phyloP scores from a whole-genome alignment of 208 protist species.

The Herpetomonas tarakana region DNA sequence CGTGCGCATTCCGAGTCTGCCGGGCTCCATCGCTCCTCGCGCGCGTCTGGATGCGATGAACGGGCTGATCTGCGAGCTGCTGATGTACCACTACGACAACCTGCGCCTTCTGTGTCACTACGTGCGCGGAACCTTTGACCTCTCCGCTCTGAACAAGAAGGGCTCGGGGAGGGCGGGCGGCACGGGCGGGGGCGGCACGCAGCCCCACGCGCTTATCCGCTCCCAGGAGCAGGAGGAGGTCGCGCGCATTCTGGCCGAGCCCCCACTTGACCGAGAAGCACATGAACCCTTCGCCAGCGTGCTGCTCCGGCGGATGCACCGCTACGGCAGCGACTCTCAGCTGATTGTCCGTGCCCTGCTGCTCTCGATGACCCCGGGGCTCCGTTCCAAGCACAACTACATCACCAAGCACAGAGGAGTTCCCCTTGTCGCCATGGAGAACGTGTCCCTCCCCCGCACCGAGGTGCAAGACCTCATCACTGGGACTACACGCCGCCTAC shows the following conservation, averaged over 20 bases:
- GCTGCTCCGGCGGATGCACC: conserved; percentile 53
- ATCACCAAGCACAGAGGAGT: conserved; percentile 10
- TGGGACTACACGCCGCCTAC: background rate
- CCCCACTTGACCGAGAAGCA: conserved; percentile 65
- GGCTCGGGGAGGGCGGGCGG: background rate
- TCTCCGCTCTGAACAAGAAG: conserved; percentile 46
- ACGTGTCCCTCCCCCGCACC: background rate
- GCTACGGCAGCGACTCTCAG: conserved; percentile 50
- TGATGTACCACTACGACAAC: conserved; percentile 67
- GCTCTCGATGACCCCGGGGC: conserved; percentile 67
- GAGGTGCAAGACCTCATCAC: background rate
- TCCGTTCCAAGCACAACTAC: conserved; percentile 72
- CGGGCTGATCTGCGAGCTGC: conserved; percentile 57
- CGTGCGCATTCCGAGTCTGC: conserved; percentile 51
- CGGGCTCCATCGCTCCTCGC: conserved; percentile 42
- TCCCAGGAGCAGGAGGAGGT: conserved; percentile 23
- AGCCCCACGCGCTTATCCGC: conserved; percentile 7
- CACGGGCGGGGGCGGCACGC: conserved; percentile 1
- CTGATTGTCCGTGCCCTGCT: conserved; percentile 60
- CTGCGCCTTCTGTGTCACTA: conserved; percentile 45
- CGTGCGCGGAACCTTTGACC: conserved; percentile 24
- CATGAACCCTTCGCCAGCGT: conserved; percentile 71
- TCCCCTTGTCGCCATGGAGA: background rate
- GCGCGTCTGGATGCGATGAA: conserved; percentile 57
- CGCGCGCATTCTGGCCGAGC: conserved; percentile 35